Evolutionary conservation across 768 basidiomycete genomes (phyloP), one percentile per base, ranked within the genome.

Genomic region (Dentipellis sp.): DNA sequence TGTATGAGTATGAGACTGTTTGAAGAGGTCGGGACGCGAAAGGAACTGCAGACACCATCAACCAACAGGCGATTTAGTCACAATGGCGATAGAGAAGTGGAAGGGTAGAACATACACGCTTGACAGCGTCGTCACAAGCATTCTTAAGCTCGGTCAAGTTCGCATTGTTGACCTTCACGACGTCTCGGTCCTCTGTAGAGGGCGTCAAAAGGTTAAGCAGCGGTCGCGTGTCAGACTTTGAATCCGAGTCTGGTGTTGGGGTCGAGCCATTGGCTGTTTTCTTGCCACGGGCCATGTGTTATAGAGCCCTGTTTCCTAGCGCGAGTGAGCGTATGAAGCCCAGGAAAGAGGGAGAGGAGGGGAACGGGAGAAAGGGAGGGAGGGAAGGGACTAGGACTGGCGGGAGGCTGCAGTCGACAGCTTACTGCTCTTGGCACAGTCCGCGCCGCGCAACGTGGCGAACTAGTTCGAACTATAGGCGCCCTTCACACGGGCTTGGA

Each of bases 1-100:
- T 1, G 91, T 92, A 63, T 97, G 93, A 45, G 81, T 74, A 69
- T 94, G 79, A 38, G 84, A 91, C 67, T 89, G 88, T 58, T 87
- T 89, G 75, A 94, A 97, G 39, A 91, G 70, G 54, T 86, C 83
- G 9, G 88, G 88, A 55, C 86, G 78, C 53, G 88, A 81, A 45
- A 94, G 76, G 67, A 84, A 89, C 91, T 94, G 68, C n/a, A 55
- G 11, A n/a, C 34, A 56, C 38, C 49, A 40, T 36, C 19, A 45
- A 34, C 12, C 36, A 46, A 12, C 11, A 21, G n/a, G 17, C 11
- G 39, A 21, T 38, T 50, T 21, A 14, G 48, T 49, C 22, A 29
- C 39, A 11, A 50, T 42, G 38, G 10, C 23, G 52, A 39, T 21
- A 14, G 37, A 38, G 40, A 12, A 34, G 19, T 19, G 14, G 53